Conservation (phyloP, 2,329 filamentous ascomycete genomes). For the Fusarium sp. region DNA sequence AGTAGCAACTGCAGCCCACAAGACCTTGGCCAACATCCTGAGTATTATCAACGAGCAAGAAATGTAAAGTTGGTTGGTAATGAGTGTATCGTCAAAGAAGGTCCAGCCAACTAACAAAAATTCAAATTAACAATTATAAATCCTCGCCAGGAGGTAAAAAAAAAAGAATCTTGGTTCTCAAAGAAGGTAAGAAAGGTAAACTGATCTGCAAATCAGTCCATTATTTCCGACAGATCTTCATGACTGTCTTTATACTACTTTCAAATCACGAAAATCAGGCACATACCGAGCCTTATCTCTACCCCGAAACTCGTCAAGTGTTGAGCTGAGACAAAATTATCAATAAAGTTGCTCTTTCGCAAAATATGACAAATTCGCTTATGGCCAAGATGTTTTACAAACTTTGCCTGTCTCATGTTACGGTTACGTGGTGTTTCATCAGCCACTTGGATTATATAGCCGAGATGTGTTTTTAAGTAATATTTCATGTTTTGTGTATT, state of each 20-base stretch:
- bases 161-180: neutral
- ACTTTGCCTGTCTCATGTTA: conserved; percentile 16
- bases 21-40: conserved; percentile 10
- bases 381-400: conserved; percentile 14
- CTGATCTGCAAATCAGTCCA: conserved; percentile 5
- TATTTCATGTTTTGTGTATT: neutral
- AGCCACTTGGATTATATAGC: neutral
- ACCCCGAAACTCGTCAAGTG: conserved; percentile 4
- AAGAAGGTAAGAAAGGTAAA: neutral
- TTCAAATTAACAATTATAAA: neutral
- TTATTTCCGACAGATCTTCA: neutral
- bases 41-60: neutral
- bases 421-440: conserved; percentile 16
- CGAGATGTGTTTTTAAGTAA: neutral
- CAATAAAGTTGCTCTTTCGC: neutral
- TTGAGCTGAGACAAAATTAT: neutral
- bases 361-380: neutral
- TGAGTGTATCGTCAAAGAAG: conserved; percentile 1
- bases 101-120: neutral
- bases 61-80: neutral
- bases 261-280: neutral
- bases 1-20: conserved; percentile 4
- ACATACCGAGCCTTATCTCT: neutral
- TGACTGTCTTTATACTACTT: conserved; percentile 12
- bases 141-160: conserved; percentile 23